These are phyloP conservation scores for Dalbergia oliveri DNA, from an alignment of 306 rosid genomes.

Conservation along the genomic window DNA sequence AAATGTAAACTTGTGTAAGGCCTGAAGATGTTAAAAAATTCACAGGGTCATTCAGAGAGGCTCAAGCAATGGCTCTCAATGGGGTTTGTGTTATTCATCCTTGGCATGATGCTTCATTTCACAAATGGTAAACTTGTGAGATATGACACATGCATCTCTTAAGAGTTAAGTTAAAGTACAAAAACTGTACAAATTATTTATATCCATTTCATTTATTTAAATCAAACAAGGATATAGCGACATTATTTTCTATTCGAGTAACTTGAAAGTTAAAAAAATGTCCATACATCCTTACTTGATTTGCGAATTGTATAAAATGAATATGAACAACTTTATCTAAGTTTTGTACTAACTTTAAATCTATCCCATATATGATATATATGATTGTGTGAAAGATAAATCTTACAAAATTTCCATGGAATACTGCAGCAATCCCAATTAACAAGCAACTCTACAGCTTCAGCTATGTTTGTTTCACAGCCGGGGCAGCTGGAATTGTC, in stretches of 20 bases:
- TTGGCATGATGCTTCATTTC: constrained; percentile 75
- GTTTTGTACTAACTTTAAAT: background rate
- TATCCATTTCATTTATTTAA: no score
- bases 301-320: background rate
- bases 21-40: constrained; percentile 11
- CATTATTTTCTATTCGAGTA: no score
- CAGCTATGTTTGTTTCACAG: constrained; percentile 82
- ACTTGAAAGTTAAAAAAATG: no score
- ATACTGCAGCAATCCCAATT: constrained; percentile 71
- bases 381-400: background rate
- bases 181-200: background rate
- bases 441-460: constrained; percentile 84
- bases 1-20: background rate
- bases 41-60: constrained; percentile 67
- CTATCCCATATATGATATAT: background rate
- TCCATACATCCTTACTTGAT: background rate
- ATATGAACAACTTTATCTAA: background rate
- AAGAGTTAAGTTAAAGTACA: no score
- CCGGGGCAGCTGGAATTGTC: constrained; percentile 73
- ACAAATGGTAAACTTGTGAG: constrained; percentile 56
- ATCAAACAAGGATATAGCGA: no score
- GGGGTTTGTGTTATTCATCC: constrained; percentile 59
- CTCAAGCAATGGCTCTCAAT: constrained; percentile 78
- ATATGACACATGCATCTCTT: background rate
- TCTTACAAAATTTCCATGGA: background rate